These are phyloP conservation scores for Penicillium pulvis DNA, from an alignment of 495 filamentous ascomycete species.

Conservation along the genomic window DNA sequence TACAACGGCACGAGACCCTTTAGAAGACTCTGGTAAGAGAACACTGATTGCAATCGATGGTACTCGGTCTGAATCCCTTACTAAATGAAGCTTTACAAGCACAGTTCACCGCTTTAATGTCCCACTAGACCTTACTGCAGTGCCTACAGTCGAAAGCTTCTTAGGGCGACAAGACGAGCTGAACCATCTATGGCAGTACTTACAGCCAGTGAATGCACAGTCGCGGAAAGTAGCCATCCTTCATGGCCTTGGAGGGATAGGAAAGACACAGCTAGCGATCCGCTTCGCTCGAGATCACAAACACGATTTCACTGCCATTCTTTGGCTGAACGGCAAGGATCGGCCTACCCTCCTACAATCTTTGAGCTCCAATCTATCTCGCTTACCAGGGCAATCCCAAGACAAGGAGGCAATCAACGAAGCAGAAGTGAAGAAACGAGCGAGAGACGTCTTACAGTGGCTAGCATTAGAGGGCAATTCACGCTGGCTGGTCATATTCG, in stretches of 20 bases:
- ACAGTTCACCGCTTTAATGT: slow-evolving; percentile 22
- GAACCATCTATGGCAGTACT: slow-evolving; percentile 24
- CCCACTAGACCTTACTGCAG: slow-evolving; percentile 26
- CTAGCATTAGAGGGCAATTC: slow-evolving; percentile 30
- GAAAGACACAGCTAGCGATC: slow-evolving; percentile 47
- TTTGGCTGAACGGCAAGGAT: slow-evolving; percentile 35
- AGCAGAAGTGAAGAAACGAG: slow-evolving; percentile 21
- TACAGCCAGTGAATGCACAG: slow-evolving; percentile 19
- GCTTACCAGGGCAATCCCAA: slow-evolving; percentile 16
- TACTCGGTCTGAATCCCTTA: too few species aligned
- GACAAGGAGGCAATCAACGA: slow-evolving; percentile 14
- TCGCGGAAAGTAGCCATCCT: slow-evolving; percentile 33
- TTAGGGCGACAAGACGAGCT: slow-evolving; percentile 32
- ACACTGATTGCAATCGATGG: too few species aligned
- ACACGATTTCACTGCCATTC: slow-evolving; percentile 30
- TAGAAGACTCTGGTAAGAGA: too few species aligned
- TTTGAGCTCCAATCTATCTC: slow-evolving; percentile 23
- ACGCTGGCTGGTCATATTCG: slow-evolving; percentile 44
- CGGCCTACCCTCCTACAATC: slow-evolving; percentile 23
- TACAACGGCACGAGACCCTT: too few species aligned
- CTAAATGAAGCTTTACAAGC: too few species aligned
- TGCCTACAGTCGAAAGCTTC: slow-evolving; percentile 30
- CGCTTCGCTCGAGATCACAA: slow-evolving; percentile 35
- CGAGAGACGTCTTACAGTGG: slow-evolving; percentile 25
- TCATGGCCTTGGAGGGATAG: slow-evolving; percentile 45